Evolutionary conservation across 2,329 filamentous ascomycete genomes (phyloP), one percentile per base, ranked within the genome.

Genomic region (Xylaria sp.): DNA sequence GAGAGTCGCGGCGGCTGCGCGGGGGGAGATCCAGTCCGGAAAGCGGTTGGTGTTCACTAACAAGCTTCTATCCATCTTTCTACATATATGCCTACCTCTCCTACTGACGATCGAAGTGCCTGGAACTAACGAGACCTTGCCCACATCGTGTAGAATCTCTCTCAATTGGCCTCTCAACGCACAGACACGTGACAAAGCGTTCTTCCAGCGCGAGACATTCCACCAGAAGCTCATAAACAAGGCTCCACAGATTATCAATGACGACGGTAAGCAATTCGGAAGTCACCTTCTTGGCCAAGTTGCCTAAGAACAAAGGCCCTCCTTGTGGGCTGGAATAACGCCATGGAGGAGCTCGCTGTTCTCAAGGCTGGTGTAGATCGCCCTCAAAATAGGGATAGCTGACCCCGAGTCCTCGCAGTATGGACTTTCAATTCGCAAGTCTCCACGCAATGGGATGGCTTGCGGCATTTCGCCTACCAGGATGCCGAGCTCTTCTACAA

Each of bases 81-180:
- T n/a, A n/a, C n/a, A n/a, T n/a, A n/a, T n/a, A n/a, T n/a, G n/a
- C n/a, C n/a, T n/a, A n/a, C n/a, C 25, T 35, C 13, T 13, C 8
- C 5, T 23, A 8, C 4, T 6, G 33, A 35, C 5, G 17, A 8
- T 40, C 8, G 4, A 33, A n/a, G 6, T 13, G 5, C 1, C 1
- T 9, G 4, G 3, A 27, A 27, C 21, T 13, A 4, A n/a, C 9
- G 37, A 19, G 8, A 25, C 13, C 10, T 19, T 46, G 25, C 17
- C n/a, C 3, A 10, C 8, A 19, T 33, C 0, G 5, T 48, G 25
- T 57, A 83, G 82, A 29, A 77, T 89, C 53, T 86, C 83, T 1
- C 79, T 88, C 19, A 86, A 89, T 74, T 86, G 85, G 79, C 79
- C 84, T 0, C 77, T 89, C 4, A 78, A 85, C 73, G 81, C 83